Conservation (phyloP, 305 asterid species). For the Fraxinus paxiana region DNA sequence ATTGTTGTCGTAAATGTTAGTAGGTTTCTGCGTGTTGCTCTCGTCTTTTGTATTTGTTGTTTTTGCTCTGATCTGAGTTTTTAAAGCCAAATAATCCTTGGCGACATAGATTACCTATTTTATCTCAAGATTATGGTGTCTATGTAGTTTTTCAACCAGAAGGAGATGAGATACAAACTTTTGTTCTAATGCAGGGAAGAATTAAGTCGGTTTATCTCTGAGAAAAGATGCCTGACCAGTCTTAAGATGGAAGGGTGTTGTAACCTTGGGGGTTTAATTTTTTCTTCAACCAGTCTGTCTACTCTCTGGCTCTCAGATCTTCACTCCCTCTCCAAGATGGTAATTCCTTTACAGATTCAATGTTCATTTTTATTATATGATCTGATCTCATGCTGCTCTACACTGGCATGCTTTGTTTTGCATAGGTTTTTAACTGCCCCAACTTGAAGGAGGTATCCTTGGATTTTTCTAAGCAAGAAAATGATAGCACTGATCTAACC, state of each 20-base stretch:
- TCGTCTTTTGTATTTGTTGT: not conserved
- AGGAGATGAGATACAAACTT: not conserved
- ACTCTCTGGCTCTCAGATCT: constrained; percentile 88
- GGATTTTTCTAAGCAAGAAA: constrained; percentile 74
- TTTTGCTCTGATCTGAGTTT: not conserved
- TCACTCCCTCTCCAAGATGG: constrained; percentile 76
- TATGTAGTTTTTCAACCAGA: not conserved
- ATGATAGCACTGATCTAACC: constrained; percentile 66
- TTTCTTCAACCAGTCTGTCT: constrained; percentile 64
- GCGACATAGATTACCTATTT: not conserved
- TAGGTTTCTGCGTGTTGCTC: not conserved
- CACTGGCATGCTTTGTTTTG: constrained; percentile 13
- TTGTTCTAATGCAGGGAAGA: constrained; percentile 61
- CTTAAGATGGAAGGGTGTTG: constrained; percentile 95
- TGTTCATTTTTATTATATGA: not conserved
- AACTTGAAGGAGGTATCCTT: constrained; percentile 76
- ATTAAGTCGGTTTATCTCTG: constrained; percentile 73
- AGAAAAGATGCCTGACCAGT: constrained; percentile 65
- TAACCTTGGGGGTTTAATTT: constrained; percentile 63
- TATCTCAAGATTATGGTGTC: not conserved
- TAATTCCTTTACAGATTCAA: constrained; percentile 24
- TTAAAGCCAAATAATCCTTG: not conserved
- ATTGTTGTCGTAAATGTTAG: not conserved
- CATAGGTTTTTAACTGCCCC: constrained; percentile 83
- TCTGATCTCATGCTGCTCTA: not conserved